Conservation (phyloP, 495 filamentous ascomycete genomes). For the Cenococcum geophilum region DNA sequence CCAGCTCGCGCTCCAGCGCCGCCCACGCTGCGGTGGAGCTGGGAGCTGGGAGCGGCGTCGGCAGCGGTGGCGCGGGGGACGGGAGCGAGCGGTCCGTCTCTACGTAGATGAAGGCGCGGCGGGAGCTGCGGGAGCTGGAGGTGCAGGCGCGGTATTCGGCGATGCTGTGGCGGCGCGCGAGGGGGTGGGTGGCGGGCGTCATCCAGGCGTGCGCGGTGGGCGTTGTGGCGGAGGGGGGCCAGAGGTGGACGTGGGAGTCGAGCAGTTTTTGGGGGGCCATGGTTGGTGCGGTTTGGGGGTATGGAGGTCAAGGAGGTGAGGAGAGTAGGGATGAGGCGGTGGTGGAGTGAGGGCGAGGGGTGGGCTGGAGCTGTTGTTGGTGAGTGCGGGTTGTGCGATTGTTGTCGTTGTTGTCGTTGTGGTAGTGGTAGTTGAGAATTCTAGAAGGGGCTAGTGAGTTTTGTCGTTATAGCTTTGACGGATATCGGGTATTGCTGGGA, state of each 20-base stretch:
- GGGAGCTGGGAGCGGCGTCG: conserved; percentile 16
- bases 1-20: background rate
- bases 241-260: conserved; percentile 87
- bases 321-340: too few species aligned
- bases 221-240: conserved; percentile 52
- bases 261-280: conserved; percentile 45
- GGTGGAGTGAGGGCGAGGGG: too few species aligned
- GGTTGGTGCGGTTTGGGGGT: background rate
- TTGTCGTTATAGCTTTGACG: too few species aligned
- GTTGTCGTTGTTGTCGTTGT: background rate
- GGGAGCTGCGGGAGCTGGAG: background rate
- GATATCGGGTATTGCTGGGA: too few species aligned
- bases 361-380: background rate
- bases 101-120: conserved; percentile 65
- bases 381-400: background rate
- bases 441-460: too few species aligned
- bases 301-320: too few species aligned
- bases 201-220: conserved; percentile 60
- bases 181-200: conserved; percentile 45
- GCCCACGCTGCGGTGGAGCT: conserved; percentile 45
- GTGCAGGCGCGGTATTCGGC: conserved; percentile 46
- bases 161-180: conserved; percentile 29
- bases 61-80: background rate
- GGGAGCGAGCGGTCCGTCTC: conserved; percentile 61
- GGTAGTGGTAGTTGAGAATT: too few species aligned